Evolutionary conservation across 768 basidiomycete species (phyloP).

Genomic region (Kondoa malvinella): DNA sequence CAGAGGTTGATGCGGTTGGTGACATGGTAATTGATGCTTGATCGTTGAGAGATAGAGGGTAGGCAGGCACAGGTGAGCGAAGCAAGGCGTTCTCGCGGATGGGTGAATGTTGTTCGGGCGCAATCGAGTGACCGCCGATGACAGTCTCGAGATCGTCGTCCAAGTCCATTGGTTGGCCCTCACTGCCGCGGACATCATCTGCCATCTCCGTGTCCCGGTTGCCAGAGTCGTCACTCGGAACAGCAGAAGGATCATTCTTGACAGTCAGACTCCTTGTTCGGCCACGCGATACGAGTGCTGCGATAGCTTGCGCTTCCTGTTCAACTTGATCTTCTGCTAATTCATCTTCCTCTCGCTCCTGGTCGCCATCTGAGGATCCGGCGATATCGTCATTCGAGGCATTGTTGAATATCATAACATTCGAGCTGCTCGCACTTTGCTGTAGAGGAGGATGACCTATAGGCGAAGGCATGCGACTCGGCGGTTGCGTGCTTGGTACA

Average conservation of each 20-base stretch:
- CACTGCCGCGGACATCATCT: constrained; percentile 7
- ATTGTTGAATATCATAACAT: constrained; percentile 9
- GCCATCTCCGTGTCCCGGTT: constrained; percentile 21
- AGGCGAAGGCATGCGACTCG: neutral
- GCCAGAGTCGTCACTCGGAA: constrained; percentile 17
- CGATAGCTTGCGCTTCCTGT: constrained; percentile 2
- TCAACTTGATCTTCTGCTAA: constrained; percentile 7
- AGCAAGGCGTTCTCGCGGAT: neutral
- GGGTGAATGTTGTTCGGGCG: neutral
- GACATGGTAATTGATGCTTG: neutral
- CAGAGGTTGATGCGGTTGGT: constrained; percentile 29
- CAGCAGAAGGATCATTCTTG: constrained; percentile 8
- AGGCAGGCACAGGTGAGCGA: constrained; percentile 2
- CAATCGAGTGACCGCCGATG: neutral
- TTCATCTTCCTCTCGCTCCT: constrained; percentile 9
- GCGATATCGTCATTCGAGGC: constrained; percentile 11
- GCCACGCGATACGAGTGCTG: constrained; percentile 6
- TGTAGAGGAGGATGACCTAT: constrained; percentile 3
- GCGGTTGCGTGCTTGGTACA: constrained; percentile 1
- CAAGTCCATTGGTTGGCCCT: neutral
- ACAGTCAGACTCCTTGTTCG: constrained; percentile 14
- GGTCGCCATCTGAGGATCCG: constrained; percentile 16
- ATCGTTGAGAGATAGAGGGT: neutral
- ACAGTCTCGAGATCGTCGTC: constrained; percentile 30
- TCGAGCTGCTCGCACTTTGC: constrained; percentile 7